These are phyloP conservation scores for Earliella scabrosa DNA, from an alignment of 1,284 basidiomycete genomes.

Conservation along the genomic window DNA sequence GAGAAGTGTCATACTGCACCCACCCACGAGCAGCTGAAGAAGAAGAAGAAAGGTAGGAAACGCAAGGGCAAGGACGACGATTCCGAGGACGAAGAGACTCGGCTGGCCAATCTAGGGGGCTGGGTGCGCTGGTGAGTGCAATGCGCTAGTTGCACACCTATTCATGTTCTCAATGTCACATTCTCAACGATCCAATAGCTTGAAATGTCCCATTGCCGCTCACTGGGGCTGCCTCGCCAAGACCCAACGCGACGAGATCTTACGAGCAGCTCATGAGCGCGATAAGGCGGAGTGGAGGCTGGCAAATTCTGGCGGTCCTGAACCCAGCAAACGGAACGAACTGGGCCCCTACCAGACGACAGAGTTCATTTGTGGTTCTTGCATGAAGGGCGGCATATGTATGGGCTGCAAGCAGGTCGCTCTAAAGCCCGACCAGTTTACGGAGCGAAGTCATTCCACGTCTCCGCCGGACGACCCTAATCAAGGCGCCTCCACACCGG, in stretches of 20 bases:
- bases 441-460: constrained; percentile 6
- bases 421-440: constrained; percentile 46
- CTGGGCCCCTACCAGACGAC: constrained; percentile 67
- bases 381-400: constrained; percentile 76
- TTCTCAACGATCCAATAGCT: constrained; percentile 44
- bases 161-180: not conserved
- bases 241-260: constrained; percentile 73
- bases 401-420: constrained; percentile 73
- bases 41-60: constrained; percentile 43
- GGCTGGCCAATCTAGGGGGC: constrained; percentile 64
- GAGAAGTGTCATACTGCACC: constrained; percentile 72
- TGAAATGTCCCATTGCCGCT: constrained; percentile 75
- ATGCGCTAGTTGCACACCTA: not conserved
- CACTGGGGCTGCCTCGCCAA: constrained; percentile 82
- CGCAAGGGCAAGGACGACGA: constrained; percentile 47
- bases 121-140: constrained; percentile 85
- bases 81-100: constrained; percentile 60
- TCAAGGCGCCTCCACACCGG: not conserved
- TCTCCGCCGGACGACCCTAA: constrained; percentile 15
- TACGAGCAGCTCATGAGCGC: constrained; percentile 60
- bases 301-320: constrained; percentile 15
- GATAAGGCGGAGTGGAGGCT: constrained; percentile 49
- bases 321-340: constrained; percentile 42
- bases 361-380: constrained; percentile 80
- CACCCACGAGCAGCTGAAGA: constrained; percentile 50